Conservation (phyloP, 2,329 filamentous ascomycete genomes). For the Trichoderma semiorbis region DNA sequence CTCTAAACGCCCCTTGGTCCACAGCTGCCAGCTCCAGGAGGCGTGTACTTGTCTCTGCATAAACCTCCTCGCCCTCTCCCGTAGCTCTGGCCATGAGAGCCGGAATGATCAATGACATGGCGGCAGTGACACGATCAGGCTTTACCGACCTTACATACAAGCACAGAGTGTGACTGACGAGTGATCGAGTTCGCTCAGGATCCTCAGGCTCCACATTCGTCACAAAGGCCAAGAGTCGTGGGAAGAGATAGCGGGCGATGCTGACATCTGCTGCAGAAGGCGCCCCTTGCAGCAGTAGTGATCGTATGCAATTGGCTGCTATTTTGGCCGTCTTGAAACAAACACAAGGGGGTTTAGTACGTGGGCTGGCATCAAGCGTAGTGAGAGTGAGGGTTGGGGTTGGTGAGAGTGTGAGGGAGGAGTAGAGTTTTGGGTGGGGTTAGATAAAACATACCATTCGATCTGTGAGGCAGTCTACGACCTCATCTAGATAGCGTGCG, state of each 20-base stretch:
- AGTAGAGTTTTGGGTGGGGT: not conserved
- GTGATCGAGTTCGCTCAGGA: slow-evolving; percentile 68
- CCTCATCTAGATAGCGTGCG: slow-evolving; percentile 69
- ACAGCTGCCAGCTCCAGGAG: slow-evolving; percentile 77
- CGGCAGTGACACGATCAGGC: slow-evolving; percentile 49
- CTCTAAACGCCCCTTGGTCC: slow-evolving; percentile 70
- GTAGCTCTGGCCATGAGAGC: slow-evolving; percentile 70
- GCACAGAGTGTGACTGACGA: slow-evolving; percentile 71
- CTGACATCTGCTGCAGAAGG: slow-evolving; percentile 65
- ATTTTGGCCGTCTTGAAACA: slow-evolving; percentile 70
- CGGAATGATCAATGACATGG: slow-evolving; percentile 74
- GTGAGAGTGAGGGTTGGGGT: not conserved
- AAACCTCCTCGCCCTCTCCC: slow-evolving; percentile 57
- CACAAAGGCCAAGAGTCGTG: slow-evolving; percentile 72
- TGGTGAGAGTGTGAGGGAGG: not conserved
- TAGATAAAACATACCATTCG: slow-evolving; percentile 59
- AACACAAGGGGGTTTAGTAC: not conserved
- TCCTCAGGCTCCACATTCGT: slow-evolving; percentile 69
- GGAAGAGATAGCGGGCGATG: slow-evolving; percentile 71
- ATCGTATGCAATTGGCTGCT: slow-evolving; percentile 83
- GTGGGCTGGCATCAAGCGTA: not conserved
- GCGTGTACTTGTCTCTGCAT: slow-evolving; percentile 70
- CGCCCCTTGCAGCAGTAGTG: slow-evolving; percentile 67
- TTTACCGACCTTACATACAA: slow-evolving; percentile 58
- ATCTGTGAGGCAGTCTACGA: slow-evolving; percentile 79